A percentile compares a stretch with the other conserved stretches of the same genome.
phyloP scores from a whole-genome alignment of 768 basidiomycete genomes.

The Amanita pseudoporphyria region DNA sequence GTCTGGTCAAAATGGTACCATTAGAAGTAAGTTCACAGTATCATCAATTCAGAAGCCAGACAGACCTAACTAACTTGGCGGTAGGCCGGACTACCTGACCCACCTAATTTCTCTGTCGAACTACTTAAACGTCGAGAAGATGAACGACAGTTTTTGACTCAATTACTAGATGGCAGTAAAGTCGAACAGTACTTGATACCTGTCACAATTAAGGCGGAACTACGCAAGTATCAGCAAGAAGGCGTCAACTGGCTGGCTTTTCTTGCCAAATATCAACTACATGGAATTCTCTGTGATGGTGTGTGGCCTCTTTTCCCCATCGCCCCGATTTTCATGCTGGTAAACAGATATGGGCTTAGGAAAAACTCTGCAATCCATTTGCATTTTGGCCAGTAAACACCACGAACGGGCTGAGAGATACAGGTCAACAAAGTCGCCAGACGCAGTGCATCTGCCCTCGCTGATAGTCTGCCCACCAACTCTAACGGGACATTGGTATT shows the following conservation, averaged over 20 bases:
- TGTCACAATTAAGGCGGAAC: conserved; percentile 81
- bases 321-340: background rate
- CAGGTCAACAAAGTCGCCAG: conserved; percentile 56
- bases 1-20: conserved; percentile 96
- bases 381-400: conserved; percentile 92
- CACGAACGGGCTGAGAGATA: conserved; percentile 70
- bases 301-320: conserved; percentile 14
- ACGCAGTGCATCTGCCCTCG: conserved; percentile 82
- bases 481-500: conserved; percentile 97
- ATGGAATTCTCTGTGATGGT: conserved; percentile 98
- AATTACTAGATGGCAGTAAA: conserved; percentile 91
- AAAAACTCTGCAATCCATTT: conserved; percentile 96
- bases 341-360: conserved; percentile 93
- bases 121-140: conserved; percentile 76
- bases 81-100: conserved; percentile 94
- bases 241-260: conserved; percentile 99
- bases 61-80: background rate
- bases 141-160: conserved; percentile 87
- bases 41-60: background rate
- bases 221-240: conserved; percentile 96
- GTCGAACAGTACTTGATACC: conserved; percentile 87
- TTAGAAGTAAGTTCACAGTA: conserved; percentile 59
- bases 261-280: conserved; percentile 93
- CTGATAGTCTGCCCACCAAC: conserved; percentile 96
- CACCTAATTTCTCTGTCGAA: conserved; percentile 83